Evolutionary conservation across 345 rosid species (phyloP), one percentile per base, ranked within the genome.

Genomic region (Lepidium aucheri): DNA sequence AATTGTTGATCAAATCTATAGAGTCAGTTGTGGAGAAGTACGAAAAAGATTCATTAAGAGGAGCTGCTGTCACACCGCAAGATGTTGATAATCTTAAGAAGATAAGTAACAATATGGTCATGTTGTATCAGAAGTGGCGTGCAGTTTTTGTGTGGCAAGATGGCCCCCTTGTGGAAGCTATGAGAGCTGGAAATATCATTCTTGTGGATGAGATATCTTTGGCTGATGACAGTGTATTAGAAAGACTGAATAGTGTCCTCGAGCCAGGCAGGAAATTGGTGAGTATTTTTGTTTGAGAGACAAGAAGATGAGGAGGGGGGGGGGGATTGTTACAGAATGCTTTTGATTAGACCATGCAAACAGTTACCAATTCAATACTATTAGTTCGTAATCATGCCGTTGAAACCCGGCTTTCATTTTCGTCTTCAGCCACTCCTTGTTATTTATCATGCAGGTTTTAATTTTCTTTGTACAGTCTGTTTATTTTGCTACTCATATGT

Each of bases 141-240:
- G 67, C 87, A 42, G 86, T 93, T 57, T 93, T 93, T 78, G 77
- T 75, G 56, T 93, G 98, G 98, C 96, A 90, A 79, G 98, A 90
- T 83, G 98, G 98, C 14, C 94, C 98, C 60, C 92, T 93, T 53
- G 96, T 93, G 70, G 81, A 86, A 76, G 88, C 97, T 14, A 93
- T 93, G 98, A 88, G 78, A 79, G 76, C 81, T 68, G 95, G 98
- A 61, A 85, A 87, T 76, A 73, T 93, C 15, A 76, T 93, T 77
- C 97, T 93, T 58, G 77, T 85, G 63, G 98, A 93, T 85, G 98
- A 93, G 80, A 93, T 93, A 79, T 93, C 98, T 43, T 73, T 93
- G 85, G 97, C 98, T 71, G 97, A 93, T 86, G 98, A 93, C 74
- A 90, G 98, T 50, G 97, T 93, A 1, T 74, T 93, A 63, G 98